A percentile compares a stretch with the other conserved stretches of the same genome.
Evolutionary conservation across 2,329 filamentous ascomycete genomes (phyloP).

Genomic region (Hypoxylon sp.): DNA sequence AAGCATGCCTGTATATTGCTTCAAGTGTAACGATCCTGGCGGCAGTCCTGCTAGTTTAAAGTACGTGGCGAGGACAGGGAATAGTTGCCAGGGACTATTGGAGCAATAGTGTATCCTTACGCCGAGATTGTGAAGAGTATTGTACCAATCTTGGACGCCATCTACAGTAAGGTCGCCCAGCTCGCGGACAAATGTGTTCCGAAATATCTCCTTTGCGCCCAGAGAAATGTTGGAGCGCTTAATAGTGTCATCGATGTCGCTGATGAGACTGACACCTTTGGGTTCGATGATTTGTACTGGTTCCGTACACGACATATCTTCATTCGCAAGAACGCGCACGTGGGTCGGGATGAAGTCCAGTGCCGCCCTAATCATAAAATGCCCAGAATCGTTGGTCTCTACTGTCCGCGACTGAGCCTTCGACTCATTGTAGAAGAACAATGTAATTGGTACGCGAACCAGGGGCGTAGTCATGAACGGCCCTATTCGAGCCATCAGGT

Average conservation of each 20-base stretch:
- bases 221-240: conserved; percentile 91
- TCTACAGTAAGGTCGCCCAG: conserved; percentile 82
- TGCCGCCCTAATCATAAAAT: conserved; percentile 82
- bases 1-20: conserved; percentile 96
- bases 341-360: conserved; percentile 92
- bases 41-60: conserved; percentile 84
- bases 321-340: conserved; percentile 85
- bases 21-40: conserved; percentile 89
- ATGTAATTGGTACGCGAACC: conserved; percentile 78
- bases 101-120: conserved; percentile 96
- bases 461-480: conserved; percentile 91
- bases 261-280: conserved; percentile 88
- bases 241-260: conserved; percentile 96
- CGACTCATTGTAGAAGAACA: conserved; percentile 93
- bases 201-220: conserved; percentile 92
- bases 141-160: conserved; percentile 92
- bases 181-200: conserved; percentile 93
- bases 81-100: conserved; percentile 99
- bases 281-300: conserved; percentile 80
- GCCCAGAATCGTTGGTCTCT: conserved; percentile 85
- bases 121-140: conserved; percentile 76
- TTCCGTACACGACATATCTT: conserved; percentile 82
- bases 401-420: conserved; percentile 86
- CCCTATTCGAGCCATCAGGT: conserved; percentile 85
- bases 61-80: conserved; percentile 85